phyloP scores from a whole-genome alignment of 441 rosid genomes.

The Jatropha podagrica region DNA sequence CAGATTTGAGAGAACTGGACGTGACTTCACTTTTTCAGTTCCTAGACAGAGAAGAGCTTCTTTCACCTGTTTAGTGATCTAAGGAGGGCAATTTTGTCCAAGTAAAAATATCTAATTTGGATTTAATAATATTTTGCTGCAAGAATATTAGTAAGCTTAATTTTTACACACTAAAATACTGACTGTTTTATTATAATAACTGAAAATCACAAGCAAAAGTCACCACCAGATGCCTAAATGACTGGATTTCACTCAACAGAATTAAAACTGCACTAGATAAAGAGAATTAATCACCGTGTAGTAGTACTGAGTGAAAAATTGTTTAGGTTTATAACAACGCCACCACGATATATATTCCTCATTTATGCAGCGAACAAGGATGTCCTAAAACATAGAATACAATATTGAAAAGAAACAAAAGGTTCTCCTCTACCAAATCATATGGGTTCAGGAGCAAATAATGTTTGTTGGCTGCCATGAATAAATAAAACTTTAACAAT shows the following conservation, averaged over 20 bases:
- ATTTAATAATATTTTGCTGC: too few relatives aligned
- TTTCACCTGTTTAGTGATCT: too few relatives aligned
- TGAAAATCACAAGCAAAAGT: background rate
- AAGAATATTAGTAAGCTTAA: too few relatives aligned
- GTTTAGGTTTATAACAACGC: background rate
- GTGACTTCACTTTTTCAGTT: too few relatives aligned
- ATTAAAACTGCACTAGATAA: background rate
- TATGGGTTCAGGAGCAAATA: slow-evolving; percentile 21
- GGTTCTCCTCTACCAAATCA: slow-evolving; percentile 15
- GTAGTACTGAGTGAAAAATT: background rate
- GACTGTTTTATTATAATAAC: background rate
- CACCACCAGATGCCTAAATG: background rate
- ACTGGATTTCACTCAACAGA: background rate
- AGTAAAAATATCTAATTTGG: too few relatives aligned
- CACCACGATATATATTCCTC: background rate
- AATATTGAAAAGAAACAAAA: background rate
- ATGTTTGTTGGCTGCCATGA: background rate
- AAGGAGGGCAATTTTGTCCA: too few relatives aligned
- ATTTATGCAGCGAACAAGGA: background rate
- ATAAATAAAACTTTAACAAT: background rate
- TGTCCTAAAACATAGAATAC: slow-evolving; percentile 1
- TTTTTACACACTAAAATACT: too few relatives aligned
- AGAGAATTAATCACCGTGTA: background rate
- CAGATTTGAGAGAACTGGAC: too few relatives aligned
- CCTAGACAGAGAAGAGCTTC: too few relatives aligned